Conservation (phyloP, 768 basidiomycete genomes). For the Hygrophorus russula region DNA sequence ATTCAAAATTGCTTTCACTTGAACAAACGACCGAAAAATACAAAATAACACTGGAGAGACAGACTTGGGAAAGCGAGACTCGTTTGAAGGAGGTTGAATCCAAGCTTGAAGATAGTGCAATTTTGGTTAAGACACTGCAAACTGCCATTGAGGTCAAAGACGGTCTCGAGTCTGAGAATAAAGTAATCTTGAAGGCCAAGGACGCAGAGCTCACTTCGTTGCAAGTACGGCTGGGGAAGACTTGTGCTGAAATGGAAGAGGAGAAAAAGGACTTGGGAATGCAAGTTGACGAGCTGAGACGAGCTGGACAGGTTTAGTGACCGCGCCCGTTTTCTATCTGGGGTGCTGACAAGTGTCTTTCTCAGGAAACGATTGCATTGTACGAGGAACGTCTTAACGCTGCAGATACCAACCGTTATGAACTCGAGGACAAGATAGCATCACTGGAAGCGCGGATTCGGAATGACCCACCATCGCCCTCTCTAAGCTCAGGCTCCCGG, state of each 20-base stretch:
- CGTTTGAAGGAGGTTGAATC: slow-evolving; percentile 19
- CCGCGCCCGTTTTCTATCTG: slow-evolving; percentile 2
- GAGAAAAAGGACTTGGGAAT: slow-evolving; percentile 57
- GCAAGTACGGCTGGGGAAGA: slow-evolving; percentile 22
- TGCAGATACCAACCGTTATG: slow-evolving; percentile 63
- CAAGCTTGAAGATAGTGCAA: slow-evolving; percentile 28
- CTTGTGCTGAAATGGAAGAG: slow-evolving; percentile 23
- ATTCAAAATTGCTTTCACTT: slow-evolving; percentile 32
- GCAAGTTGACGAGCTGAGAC: slow-evolving; percentile 76
- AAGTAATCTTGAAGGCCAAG: slow-evolving; percentile 41
- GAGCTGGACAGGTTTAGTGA: slow-evolving; percentile 70
- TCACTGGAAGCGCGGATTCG: slow-evolving; percentile 36
- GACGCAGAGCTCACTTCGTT: slow-evolving; percentile 50
- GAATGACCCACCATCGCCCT: slow-evolving; percentile 14
- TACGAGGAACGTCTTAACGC: slow-evolving; percentile 83
- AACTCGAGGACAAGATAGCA: slow-evolving; percentile 57
- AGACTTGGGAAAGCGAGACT: slow-evolving; percentile 32
- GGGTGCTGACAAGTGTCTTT: slow-evolving; percentile 4
- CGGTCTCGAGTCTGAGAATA: slow-evolving; percentile 35
- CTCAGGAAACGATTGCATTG: slow-evolving; percentile 84
- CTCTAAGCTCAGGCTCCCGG: slow-evolving; percentile 18
- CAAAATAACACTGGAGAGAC: slow-evolving; percentile 31
- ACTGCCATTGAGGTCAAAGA: slow-evolving; percentile 42
- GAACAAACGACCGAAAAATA: slow-evolving; percentile 30
- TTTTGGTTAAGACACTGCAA: slow-evolving; percentile 36